These are phyloP conservation scores for Rhodotorula taiwanensis DNA, from an alignment of 768 basidiomycete genomes.

Conservation along the genomic window DNA sequence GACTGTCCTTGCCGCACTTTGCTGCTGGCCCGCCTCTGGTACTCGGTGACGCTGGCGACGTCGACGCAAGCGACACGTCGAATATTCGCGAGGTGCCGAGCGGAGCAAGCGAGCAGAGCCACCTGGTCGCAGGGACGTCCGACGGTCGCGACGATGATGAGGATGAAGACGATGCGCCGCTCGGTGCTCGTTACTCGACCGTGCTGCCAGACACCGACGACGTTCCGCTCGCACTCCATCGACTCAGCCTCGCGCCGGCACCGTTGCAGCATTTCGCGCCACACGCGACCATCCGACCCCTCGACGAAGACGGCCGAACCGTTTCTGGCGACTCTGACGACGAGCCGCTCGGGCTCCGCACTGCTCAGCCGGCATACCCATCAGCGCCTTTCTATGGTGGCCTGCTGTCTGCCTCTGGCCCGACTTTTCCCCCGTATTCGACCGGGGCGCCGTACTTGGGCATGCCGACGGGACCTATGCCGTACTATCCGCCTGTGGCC, in stretches of 20 bases:
- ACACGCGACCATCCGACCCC: not conserved
- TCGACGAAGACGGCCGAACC: conserved; percentile 21
- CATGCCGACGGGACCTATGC: not conserved
- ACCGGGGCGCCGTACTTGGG: not conserved
- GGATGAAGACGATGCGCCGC: conserved; percentile 12
- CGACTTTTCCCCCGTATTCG: no score
- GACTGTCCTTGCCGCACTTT: not conserved
- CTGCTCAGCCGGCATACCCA: not conserved
- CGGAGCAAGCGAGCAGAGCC: no score
- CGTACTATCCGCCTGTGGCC: not conserved
- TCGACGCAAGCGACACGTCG: no score
- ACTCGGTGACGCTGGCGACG: no score
- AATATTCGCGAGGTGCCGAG: no score
- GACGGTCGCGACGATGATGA: not conserved
- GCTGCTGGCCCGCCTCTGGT: no score
- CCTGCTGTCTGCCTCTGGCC: no score
- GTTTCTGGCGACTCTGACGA: conserved; percentile 26
- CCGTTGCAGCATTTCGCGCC: not conserved
- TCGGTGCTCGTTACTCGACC: conserved; percentile 19
- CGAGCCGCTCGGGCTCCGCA: conserved; percentile 17
- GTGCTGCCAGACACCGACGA: conserved; percentile 15
- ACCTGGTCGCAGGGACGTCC: no score
- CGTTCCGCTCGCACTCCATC: conserved; percentile 28
- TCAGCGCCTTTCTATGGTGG: no score
- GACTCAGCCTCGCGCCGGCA: conserved; percentile 17